Base-by-base conservation (phyloP, 1,284 basidiomycete genomes). In the Microstroma glucosiphilum region DNA sequence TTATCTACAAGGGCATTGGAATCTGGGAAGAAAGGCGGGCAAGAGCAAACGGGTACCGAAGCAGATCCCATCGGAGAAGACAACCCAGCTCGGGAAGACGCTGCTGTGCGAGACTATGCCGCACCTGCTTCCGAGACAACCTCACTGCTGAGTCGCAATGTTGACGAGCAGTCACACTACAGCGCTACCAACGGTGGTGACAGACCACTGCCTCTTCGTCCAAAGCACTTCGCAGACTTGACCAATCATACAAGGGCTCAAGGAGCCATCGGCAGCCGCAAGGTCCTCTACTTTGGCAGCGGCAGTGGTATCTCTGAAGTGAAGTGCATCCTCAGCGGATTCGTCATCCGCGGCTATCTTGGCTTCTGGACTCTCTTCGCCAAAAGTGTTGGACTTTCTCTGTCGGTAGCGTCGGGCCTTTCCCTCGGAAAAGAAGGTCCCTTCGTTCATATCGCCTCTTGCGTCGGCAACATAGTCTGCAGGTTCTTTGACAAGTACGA, bases 261-360 rank as follows among this genome's bases (percentile, higher is more conserved):
- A 6, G 30, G 30, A 37, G 30, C 9, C 30, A 37, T 37, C 30
- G 30, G 30, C 30, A 37, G 30, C n/a, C 49, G 63, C 1, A 69
- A 65, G 54, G 57, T 62, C 42, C 66, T 62, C 58, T 70, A 69
- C 63, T 70, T 89, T 87, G 94, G 93, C 13, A 91, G 91, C 30
- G 94, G 94, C 13, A 92, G 90, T 73, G 94, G 94, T 66, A 94
- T 97, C 62, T 92, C 93, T 0, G 94, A 97, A 80, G 89, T 97
- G 80, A 98, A 97, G 81, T 93, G 92, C 65, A 96, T 97, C 62
- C 83, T 98, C 43, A 92, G 91, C 62, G 66, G 61, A 6, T 97
- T 96, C 72, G 93, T 97, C 73, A 97, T 98, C 88, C 88, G 94
- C 79, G 92, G 92, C 0, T 99, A 90, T 78, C 84, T 98, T 43